Base-by-base conservation (phyloP, 2,329 filamentous ascomycete species). In the Colletotrichum spinosum region DNA sequence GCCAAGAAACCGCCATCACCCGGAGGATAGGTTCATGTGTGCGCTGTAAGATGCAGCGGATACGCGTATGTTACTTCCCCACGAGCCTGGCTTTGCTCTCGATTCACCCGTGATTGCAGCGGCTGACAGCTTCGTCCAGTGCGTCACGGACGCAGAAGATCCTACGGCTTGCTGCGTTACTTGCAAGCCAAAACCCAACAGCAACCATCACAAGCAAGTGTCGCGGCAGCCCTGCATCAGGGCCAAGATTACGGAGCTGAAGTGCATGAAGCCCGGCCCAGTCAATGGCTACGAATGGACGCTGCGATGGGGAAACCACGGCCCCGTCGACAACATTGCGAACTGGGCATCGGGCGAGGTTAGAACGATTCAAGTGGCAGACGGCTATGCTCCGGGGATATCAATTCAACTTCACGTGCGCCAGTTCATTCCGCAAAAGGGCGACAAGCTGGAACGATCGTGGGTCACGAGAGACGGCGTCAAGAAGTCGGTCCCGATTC, bases 231-330 rank as follows among this genome's bases (percentile, higher is more conserved):
- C 85, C 8, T 89, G 87, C 69, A 76, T 88, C 56, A 81, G 87
- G n/a, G 85, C 85, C 73, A 89, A 88, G 71, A 84, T 89, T 67
- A 85, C 83, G 9, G 86, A 88, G 57, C 79, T 88, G 53, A 81
- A 79, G 54, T 78, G 89, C 8, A 88, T 85, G 73, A 88, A 88
- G 70, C 83, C 85, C 0, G 85, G 84, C 7, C 84, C 86, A 68
- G 86, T 88, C 33, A 82, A 85, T 53, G 86, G 85, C 1, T 81
- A 81, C 64, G 85, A 88, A 69, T 89, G 86, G 86, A 88, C 85
- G 2, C 79, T 79, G 25, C 80, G 87, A 45, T 89, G 86, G 87
- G 81, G 80, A 54, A 83, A 86, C 67, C 84, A 82, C 66, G 60
- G 64, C 44, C 82, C 84, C 46, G 78, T 83, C 10, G 84, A 86